These are phyloP conservation scores for Euphorbia lathyris DNA, from an alignment of 345 rosid species.

Conservation along the genomic window DNA sequence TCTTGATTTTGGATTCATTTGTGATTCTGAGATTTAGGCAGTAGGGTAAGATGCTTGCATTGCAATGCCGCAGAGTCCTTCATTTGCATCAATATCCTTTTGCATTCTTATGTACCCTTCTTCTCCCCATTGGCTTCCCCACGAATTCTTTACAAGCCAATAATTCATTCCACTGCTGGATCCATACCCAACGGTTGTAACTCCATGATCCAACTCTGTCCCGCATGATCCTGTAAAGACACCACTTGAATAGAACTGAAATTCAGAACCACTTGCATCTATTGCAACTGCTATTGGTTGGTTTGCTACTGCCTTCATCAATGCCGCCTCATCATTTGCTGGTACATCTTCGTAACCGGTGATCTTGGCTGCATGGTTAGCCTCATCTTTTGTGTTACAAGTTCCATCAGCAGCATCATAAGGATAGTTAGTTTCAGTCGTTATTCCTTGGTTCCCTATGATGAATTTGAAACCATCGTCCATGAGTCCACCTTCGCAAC, in stretches of 20 bases:
- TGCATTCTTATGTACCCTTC: constrained; percentile 38
- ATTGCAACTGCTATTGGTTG: constrained; percentile 34
- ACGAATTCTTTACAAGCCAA: constrained; percentile 44
- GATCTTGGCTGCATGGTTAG: constrained; percentile 13
- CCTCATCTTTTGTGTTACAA: constrained; percentile 24
- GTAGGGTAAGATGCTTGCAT: constrained; percentile 34
- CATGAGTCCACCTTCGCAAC: constrained; percentile 30
- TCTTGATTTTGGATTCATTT: background rate
- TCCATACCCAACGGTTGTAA: constrained; percentile 26
- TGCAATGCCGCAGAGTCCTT: constrained; percentile 42
- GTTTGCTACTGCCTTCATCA: constrained; percentile 29
- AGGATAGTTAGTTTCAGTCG: constrained; percentile 30
- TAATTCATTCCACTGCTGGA: constrained; percentile 16
- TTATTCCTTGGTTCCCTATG: constrained; percentile 15
- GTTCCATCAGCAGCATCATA: constrained; percentile 27
- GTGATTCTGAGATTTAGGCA: background rate
- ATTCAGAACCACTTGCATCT: constrained; percentile 27
- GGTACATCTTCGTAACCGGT: constrained; percentile 23
- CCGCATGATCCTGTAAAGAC: constrained; percentile 30
- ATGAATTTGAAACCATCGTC: constrained; percentile 36
- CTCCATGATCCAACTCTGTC: constrained; percentile 33
- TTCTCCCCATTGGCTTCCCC: constrained; percentile 39
- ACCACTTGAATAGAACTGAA: constrained; percentile 36
- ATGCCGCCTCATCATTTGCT: constrained; percentile 26
- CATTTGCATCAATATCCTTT: constrained; percentile 24